phyloP scores from a whole-genome alignment of 2,329 filamentous ascomycete species.

The Penicillium sp. region DNA sequence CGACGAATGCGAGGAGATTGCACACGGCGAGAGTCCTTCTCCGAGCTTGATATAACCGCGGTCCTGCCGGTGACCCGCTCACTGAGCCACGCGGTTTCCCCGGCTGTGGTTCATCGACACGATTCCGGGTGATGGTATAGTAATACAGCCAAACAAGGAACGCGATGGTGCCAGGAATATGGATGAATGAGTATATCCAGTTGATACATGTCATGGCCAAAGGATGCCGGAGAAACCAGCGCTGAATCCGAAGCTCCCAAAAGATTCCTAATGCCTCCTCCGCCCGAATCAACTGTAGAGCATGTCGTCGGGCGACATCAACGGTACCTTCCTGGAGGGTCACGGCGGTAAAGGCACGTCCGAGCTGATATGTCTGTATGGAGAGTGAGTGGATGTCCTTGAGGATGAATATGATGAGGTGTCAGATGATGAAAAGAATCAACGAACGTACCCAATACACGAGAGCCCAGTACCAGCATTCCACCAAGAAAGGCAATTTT shows the following conservation, averaged over 20 bases:
- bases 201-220: constrained; percentile 67
- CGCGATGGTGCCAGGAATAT: constrained; percentile 72
- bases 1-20: constrained; percentile 58
- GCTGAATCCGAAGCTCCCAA: constrained; percentile 62
- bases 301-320: constrained; percentile 65
- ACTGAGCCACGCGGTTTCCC: constrained; percentile 37
- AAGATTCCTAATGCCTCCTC: constrained; percentile 66
- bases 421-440: not conserved
- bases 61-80: constrained; percentile 47
- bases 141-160: constrained; percentile 68
- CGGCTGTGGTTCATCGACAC: constrained; percentile 41
- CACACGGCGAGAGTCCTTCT: constrained; percentile 58
- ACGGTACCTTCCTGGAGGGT: constrained; percentile 67
- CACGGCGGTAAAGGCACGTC: constrained; percentile 68
- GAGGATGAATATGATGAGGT: not conserved
- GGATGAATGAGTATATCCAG: constrained; percentile 72
- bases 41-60: constrained; percentile 55
- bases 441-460: constrained; percentile 69
- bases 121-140: constrained; percentile 63
- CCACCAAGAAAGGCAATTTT: constrained; percentile 69
- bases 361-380: constrained; percentile 69
- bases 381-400: not conserved
- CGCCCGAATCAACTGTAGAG: constrained; percentile 64
- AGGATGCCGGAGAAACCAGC: constrained; percentile 54
- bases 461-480: constrained; percentile 74